phyloP scores from a whole-genome alignment of 805 yeast genomes.

The Hanseniaspora lindneri region DNA sequence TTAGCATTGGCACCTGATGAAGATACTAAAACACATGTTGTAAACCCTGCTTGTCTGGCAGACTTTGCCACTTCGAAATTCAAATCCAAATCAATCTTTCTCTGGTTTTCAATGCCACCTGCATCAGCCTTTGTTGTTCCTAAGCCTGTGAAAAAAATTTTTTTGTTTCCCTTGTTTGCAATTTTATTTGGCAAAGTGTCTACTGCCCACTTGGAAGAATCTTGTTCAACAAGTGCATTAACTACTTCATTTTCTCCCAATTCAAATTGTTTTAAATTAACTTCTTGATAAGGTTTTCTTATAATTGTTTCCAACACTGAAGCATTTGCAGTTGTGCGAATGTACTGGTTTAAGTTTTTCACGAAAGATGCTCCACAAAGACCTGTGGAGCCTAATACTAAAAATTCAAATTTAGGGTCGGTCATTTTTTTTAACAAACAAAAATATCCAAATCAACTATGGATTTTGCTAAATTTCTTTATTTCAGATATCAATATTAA shows the following conservation, averaged over 20 bases:
- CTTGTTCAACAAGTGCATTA: conserved; percentile 34
- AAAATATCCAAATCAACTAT: too few relatives aligned
- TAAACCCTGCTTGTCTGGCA: conserved; percentile 58
- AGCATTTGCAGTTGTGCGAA: neutral
- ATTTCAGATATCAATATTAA: neutral
- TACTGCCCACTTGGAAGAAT: conserved; percentile 41
- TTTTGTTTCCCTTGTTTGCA: conserved; percentile 25
- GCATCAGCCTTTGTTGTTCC: conserved; percentile 68
- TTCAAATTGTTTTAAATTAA: conserved; percentile 23
- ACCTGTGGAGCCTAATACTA: conserved; percentile 67
- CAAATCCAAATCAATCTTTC: conserved; percentile 61
- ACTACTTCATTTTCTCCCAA: conserved; percentile 19
- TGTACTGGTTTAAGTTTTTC: conserved; percentile 29
- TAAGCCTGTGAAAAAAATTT: conserved; percentile 49
- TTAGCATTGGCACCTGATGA: conserved; percentile 48
- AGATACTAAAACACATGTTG: conserved; percentile 57
- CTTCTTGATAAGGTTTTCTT: conserved; percentile 32
- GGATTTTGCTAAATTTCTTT: too few relatives aligned
- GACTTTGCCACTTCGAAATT: conserved; percentile 58
- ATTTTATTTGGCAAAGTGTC: neutral
- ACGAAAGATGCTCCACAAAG: conserved; percentile 54
- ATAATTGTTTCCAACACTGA: conserved; percentile 32
- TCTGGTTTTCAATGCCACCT: conserved; percentile 60
- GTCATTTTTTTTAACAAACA: too few relatives aligned
- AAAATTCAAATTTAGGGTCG: conserved; percentile 19